Base-by-base conservation (phyloP, 176 grass and related monocot genomes). In the Musa itinerans region DNA sequence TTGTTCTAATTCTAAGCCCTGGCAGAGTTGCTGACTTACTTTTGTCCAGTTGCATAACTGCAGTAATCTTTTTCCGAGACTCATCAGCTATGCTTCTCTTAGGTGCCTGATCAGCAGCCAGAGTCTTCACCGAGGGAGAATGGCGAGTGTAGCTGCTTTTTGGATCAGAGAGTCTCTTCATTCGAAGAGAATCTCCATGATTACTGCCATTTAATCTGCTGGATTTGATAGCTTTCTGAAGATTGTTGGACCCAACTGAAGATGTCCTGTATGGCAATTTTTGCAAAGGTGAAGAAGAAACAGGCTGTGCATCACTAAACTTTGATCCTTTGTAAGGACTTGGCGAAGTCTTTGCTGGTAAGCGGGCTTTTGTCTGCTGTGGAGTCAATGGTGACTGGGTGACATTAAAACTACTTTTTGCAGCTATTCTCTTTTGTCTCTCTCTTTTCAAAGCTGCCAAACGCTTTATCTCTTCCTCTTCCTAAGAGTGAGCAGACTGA, bases 361-460 rank as follows among this genome's bases (percentile, higher is more conserved):
- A 51, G 1, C 53, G 25, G 23, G 77, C 0, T 55, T 79, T 79
- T 13, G 15, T 79, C 16, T 71, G 77, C 43, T 79, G 77, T 23
- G 65, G 26, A 22, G 52, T 79, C 53, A n/a, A 58, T 58, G 77
- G 65, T 57, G 83, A 58, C 72, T 83, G 79, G 4, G 83, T 81
- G 52, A 72, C 72, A 54, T 62, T 65, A 19, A 69, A 52, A 80
- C 70, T 69, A 22, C 78, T 70, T 86, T 85, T 94, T 49, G 95
- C 76, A 22, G 91, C 81, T 20, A 99, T 99, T 82, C 91, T 92
- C 86, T 92, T 94, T 89, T 99, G 83, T 70, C 90, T 81, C 73
- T 99, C 95, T 77, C 82, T 63, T 88, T 92, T 99, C 72, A 99
- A 85, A 70, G 83, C 90, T 69, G 94, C 95, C 54, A 99, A 81